These are phyloP conservation scores for Pyrus hybrid DNA, from an alignment of 331 rosid species.

Conservation along the genomic window DNA sequence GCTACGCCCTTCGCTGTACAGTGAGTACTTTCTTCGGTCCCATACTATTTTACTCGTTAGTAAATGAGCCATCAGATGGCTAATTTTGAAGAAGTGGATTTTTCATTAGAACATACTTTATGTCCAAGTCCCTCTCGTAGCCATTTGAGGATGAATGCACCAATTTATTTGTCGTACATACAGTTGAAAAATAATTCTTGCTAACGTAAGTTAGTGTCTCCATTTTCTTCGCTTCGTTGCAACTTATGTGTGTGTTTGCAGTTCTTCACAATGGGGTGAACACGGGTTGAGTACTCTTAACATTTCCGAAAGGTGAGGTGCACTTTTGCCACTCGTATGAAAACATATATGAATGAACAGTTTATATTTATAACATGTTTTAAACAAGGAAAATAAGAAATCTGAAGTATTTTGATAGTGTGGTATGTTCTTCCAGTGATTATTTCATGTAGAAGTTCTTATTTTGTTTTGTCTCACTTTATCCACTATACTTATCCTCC, in stretches of 20 bases:
- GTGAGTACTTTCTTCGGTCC: not conserved
- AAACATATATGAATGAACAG: not conserved
- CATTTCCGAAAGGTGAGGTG: not conserved
- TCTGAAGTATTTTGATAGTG: not conserved
- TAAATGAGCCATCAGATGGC: not conserved
- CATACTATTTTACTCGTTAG: not conserved
- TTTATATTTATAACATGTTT: not conserved
- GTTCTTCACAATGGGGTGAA: not conserved
- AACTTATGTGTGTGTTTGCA: not conserved
- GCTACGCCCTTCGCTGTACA: slow-evolving; percentile 11
- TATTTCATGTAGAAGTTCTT: not conserved
- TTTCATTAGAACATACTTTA: not conserved
- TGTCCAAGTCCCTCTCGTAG: not conserved
- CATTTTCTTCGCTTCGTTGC: not conserved
- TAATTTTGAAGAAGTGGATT: not conserved
- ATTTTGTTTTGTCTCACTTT: not conserved
- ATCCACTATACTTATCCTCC: not conserved
- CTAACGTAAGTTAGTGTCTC: not conserved
- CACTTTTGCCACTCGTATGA: not conserved
- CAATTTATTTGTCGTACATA: not conserved
- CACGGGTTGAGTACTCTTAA: not conserved
- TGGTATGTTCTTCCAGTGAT: not conserved
- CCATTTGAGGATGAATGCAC: not conserved
- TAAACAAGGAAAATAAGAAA: not conserved
- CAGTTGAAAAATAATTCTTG: not conserved